Conservation (phyloP, 768 basidiomycete species). For the Mrakia gelida region DNA sequence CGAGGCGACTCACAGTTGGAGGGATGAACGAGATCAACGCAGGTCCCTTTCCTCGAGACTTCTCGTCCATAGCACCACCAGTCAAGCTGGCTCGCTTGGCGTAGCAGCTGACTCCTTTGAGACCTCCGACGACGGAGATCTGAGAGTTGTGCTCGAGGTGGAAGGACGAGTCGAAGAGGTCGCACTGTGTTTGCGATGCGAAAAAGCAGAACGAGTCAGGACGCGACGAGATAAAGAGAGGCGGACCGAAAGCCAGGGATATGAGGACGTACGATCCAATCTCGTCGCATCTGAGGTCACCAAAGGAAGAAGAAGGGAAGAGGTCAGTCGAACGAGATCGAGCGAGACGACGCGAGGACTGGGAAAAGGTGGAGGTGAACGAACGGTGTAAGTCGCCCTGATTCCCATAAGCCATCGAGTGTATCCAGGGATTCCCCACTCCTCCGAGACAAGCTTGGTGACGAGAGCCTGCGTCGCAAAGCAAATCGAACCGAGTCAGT, state of each 20-base stretch:
- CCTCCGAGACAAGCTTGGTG: conserved; percentile 55
- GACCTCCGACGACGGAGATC: neutral
- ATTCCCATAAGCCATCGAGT: conserved; percentile 70
- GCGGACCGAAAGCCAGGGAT: neutral
- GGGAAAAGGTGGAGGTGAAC: neutral
- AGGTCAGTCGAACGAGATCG: neutral
- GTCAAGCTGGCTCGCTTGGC: neutral
- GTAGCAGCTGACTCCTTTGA: neutral
- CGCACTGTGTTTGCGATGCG: neutral
- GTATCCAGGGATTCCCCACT: conserved; percentile 68
- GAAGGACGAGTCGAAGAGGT: conserved; percentile 7
- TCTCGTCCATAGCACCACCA: neutral
- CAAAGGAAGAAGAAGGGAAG: neutral
- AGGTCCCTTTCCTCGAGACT: neutral
- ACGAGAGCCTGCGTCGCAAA: conserved; percentile 50
- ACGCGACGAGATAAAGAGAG: too few species aligned
- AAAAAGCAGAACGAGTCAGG: neutral
- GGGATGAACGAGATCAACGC: conserved; percentile 7
- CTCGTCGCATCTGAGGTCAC: conserved; percentile 37
- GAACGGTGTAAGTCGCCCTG: conserved; percentile 41
- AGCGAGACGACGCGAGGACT: neutral
- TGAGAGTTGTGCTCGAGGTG: neutral
- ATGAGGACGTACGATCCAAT: conserved; percentile 35
- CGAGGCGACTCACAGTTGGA: neutral
- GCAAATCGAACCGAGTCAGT: neutral